Base-by-base conservation (phyloP, 169 alveolate genomes). In the Perkinsus chesapeaki region DNA sequence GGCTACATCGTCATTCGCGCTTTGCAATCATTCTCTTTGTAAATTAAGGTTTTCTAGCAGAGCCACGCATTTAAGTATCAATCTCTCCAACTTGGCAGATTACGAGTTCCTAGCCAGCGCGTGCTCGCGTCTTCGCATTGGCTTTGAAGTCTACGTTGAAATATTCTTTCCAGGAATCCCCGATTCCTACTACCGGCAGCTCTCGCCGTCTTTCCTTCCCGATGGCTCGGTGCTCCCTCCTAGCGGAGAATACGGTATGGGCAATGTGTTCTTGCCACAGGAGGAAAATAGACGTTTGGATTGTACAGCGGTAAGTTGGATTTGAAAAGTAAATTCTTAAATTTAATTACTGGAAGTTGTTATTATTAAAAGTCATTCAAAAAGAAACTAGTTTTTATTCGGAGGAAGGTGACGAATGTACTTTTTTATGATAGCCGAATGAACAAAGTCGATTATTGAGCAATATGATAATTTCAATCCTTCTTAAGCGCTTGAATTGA, bases 241-340 rank as follows among this genome's bases (percentile, higher is more conserved):
- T 91, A 93, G 91, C 43, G 96, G 96, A 16, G 94, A 93, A 27
- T 95, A 95, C 92, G 96, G 95, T 31, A 95, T 95, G 43, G 96
- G 95, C 27, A 95, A 93, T 48, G 92, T 93, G 36, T 95, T 92
- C 73, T 92, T 95, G 27, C 95, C 96, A 34, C 95, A 95, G 72
- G 94, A 93, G 92, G 95, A 94, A 91, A 94, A 92, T 39, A 73
- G 94, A 47, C 92, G 95, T 93, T 48, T 93, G n/a, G 92, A 16
- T 34, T 36, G 31, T n/a, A 82, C 39, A 19, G 92, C 36, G 47
- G 92, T 82, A 39, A 82, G 92, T 10, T 10, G 92, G n/a, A 31
- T 39, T 27, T 12, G 43, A 12, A 38, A 7, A 5, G 12, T 5
- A 7, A 7, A 12, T 19, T 34, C 91, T 38, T 5, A 73, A 34